These are phyloP conservation scores for Cucumis hystrix DNA, from an alignment of 306 rosid genomes.

Conservation along the genomic window DNA sequence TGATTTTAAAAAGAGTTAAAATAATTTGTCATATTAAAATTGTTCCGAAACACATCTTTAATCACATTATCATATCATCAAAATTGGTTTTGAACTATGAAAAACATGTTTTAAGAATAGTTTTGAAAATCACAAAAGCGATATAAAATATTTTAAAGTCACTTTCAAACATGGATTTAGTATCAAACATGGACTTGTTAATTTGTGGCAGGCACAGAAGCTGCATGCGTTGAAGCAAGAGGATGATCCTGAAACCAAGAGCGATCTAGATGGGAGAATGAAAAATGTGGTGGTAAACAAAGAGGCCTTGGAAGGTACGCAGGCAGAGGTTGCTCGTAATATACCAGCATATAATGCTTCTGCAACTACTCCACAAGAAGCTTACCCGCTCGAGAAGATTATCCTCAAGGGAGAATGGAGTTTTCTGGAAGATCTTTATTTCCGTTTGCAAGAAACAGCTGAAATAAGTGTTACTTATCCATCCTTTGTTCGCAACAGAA, in stretches of 20 bases:
- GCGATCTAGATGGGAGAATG: constrained; percentile 38
- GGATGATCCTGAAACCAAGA: constrained; percentile 35
- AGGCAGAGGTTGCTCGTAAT: constrained; percentile 34
- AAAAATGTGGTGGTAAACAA: constrained; percentile 37
- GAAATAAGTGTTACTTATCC: constrained; percentile 39
- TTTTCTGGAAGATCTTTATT: constrained; percentile 51
- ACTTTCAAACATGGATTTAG: background rate
- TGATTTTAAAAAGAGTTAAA: no score
- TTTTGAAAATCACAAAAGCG: no score
- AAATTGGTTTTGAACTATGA: no score
- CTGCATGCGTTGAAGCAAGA: constrained; percentile 24
- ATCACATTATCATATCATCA: no score
- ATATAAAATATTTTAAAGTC: no score
- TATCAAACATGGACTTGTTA: background rate
- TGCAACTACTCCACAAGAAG: constrained; percentile 64
- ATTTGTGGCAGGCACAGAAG: constrained; percentile 39
- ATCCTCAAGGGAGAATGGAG: constrained; percentile 60
- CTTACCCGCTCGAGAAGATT: constrained; percentile 65
- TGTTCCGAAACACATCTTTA: no score
- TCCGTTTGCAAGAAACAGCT: constrained; percentile 17
- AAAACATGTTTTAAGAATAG: no score
- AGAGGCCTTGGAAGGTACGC: constrained; percentile 40
- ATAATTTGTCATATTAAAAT: no score
- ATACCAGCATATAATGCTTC: constrained; percentile 57
- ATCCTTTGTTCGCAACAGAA: constrained; percentile 44